Base-by-base conservation (phyloP, 2,329 filamentous ascomycete species). In the Colletotrichum tropicale region DNA sequence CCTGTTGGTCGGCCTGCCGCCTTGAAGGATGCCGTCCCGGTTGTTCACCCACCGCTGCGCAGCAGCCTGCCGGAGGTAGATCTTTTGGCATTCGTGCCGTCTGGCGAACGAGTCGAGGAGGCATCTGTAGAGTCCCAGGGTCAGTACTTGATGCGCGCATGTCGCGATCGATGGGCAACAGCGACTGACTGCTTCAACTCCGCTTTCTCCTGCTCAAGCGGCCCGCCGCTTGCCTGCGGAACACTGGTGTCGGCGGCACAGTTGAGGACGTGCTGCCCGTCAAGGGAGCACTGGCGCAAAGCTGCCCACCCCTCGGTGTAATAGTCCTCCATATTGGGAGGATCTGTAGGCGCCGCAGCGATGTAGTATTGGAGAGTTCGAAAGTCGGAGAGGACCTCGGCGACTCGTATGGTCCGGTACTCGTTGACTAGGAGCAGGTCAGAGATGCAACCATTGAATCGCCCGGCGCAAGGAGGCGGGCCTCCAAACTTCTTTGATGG, bases 221-320 rank as follows among this genome's bases (percentile, higher is more conserved):
- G 87, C 13, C 90, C 90, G 70, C 90, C 91, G 62, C 82, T 82
- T 62, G 88, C 83, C 60, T 85, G 84, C 6, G 91, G 91, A 15
- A 93, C 91, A 68, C 86, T 87, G 18, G 91, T 91, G 82, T 93
- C 92, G 55, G 91, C 91, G 26, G 90, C 91, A 79, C 90, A 91
- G 80, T 93, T 91, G 76, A 93, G 87, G 78, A 93, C 93, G 83
- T 92, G 88, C 80, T 92, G 91, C 8, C 91, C 91, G 79, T 93
- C 92, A 56, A 92, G 80, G 66, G 88, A 86, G 84, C 91, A 93
- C 83, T 93, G 91, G 56, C 91, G 89, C 67, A 93, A 84, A 18
- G 88, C 88, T 6, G 89, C 87, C 91, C 91, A 93, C 26, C 91
- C 92, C 77, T 92, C 91, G 15, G 91, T 91, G 83, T 91, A 90